A percentile compares a stretch with the other conserved stretches of the same genome.
These are phyloP conservation scores for Anisodus acutangulus DNA, from an alignment of 257 asterid genomes.

Conservation along the genomic window DNA sequence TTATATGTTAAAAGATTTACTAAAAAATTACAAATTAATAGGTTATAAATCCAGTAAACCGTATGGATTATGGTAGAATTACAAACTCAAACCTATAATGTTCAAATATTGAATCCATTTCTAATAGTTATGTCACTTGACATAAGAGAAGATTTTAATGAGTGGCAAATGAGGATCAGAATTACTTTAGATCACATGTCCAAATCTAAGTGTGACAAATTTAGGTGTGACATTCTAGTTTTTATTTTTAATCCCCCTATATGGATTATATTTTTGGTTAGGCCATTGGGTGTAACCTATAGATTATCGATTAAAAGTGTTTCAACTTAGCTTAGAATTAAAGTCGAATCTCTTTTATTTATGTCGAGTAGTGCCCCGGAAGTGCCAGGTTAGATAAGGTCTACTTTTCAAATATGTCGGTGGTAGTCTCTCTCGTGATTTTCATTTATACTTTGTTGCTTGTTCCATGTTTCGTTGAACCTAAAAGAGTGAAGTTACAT, in stretches of 20 bases:
- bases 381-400: background rate
- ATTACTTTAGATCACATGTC: background rate
- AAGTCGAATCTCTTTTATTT: background rate
- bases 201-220: background rate
- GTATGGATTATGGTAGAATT: background rate
- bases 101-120: background rate
- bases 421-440: too few relatives aligned
- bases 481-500: background rate
- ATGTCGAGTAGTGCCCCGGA: background rate
- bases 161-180: background rate
- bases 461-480: background rate
- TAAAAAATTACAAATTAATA: too few relatives aligned
- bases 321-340: background rate
- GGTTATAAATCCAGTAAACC: background rate
- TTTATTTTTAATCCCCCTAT: background rate
- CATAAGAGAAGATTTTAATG: background rate
- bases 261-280: too few relatives aligned
- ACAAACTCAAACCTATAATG: background rate
- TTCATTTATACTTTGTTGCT: background rate
- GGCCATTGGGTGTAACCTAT: background rate
- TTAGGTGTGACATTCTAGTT: too few relatives aligned
- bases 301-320: too few relatives aligned
- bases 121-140: background rate
- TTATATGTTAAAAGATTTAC: too few relatives aligned
- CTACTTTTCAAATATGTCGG: background rate